Percentiles rank a stretch among this genome's conserved stretches.
Conservation (phyloP, 495 filamentous ascomycete genomes). For the Aspergillus affinis region DNA sequence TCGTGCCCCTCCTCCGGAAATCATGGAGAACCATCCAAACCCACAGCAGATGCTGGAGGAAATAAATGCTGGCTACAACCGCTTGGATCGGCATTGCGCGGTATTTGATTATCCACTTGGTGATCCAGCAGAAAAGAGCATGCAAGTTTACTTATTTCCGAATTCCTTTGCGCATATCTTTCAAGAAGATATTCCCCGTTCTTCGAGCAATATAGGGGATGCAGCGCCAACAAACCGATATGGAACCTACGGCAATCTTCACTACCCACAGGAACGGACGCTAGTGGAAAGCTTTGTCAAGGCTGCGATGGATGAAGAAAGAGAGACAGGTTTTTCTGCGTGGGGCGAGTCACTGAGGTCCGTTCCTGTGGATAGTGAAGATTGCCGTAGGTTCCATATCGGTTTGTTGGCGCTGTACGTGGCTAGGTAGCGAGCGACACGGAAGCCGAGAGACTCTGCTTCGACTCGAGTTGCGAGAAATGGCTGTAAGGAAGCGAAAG, state of each 20-base stretch:
- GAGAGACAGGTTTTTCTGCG: conserved; percentile 12
- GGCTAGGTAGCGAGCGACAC: no score
- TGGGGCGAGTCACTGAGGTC: conserved; percentile 8
- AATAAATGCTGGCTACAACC: conserved; percentile 23
- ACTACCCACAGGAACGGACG: conserved; percentile 19
- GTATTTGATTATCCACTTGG: conserved; percentile 22
- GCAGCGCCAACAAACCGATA: conserved; percentile 11
- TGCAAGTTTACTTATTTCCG: conserved; percentile 21
- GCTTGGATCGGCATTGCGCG: conserved; percentile 20
- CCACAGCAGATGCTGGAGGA: conserved; percentile 18
- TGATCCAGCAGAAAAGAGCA: conserved; percentile 13
- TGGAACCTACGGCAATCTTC: conserved; percentile 18
- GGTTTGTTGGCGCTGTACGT: conserved; percentile 5
- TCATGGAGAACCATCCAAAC: conserved; percentile 21
- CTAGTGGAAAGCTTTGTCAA: conserved; percentile 25
- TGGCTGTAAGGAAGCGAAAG: no score
- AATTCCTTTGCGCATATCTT: conserved; percentile 20
- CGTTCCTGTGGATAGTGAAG: conserved; percentile 21
- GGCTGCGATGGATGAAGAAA: conserved; percentile 17
- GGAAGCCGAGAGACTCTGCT: no score
- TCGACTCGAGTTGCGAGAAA: no score
- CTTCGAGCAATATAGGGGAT: conserved; percentile 4
- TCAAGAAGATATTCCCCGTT: conserved; percentile 4
- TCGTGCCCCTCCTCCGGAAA: conserved; percentile 20
- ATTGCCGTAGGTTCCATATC: conserved; percentile 17